These are phyloP conservation scores for Ophiostoma fasciatum DNA, from an alignment of 2,329 filamentous ascomycete genomes.

Conservation along the genomic window DNA sequence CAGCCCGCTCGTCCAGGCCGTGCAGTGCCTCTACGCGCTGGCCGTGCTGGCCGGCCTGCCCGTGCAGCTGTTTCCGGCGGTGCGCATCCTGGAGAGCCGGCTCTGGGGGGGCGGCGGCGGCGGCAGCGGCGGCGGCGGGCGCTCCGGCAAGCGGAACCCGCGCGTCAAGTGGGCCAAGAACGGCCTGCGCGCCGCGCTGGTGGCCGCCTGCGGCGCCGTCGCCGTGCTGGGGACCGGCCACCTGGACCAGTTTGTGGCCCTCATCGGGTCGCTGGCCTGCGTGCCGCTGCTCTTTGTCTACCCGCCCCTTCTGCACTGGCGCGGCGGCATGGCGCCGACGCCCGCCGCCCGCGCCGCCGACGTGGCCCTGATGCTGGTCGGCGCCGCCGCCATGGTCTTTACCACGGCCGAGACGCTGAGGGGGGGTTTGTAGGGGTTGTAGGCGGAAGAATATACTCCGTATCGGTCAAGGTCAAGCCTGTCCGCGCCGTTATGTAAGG, in stretches of 20 bases:
- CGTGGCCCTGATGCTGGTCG: slow-evolving; percentile 45
- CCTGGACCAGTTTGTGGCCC: slow-evolving; percentile 58
- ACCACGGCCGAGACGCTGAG: slow-evolving; percentile 45
- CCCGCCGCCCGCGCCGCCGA: slow-evolving; percentile 41
- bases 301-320: slow-evolving; percentile 55
- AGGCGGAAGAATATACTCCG: too few species aligned
- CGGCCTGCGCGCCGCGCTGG: slow-evolving; percentile 40
- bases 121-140: slow-evolving; percentile 18
- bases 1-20: slow-evolving; percentile 57
- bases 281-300: slow-evolving; percentile 68
- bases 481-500: too few species aligned
- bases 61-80: slow-evolving; percentile 60
- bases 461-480: too few species aligned
- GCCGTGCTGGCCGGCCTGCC: slow-evolving; percentile 61
- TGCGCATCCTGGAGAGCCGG: slow-evolving; percentile 54
- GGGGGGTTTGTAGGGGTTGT: too few species aligned
- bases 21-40: slow-evolving; percentile 60
- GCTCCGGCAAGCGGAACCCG: slow-evolving; percentile 49
- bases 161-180: slow-evolving; percentile 69
- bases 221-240: slow-evolving; percentile 51
- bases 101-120: slow-evolving; percentile 24
- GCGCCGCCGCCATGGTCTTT: slow-evolving; percentile 53
- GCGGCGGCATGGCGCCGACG: slow-evolving; percentile 42
- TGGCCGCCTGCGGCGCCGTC: slow-evolving; percentile 43
- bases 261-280: slow-evolving; percentile 61